phyloP scores from a whole-genome alignment of 192 early-diverging fungal species.

The Mortierella alpina region DNA sequence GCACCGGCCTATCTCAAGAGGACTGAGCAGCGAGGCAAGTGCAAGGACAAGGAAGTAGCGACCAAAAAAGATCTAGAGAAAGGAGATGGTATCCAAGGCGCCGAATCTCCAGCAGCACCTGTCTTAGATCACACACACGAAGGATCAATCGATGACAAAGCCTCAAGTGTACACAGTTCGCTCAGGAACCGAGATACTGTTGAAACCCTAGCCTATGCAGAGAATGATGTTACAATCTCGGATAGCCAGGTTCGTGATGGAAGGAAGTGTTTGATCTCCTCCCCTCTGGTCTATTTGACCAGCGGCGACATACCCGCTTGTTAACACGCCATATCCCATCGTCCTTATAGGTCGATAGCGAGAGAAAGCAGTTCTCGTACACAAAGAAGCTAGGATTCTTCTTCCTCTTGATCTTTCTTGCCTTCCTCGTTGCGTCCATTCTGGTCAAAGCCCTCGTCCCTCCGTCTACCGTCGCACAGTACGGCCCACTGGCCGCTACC shows the following conservation, averaged over 20 bases:
- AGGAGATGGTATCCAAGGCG: background rate
- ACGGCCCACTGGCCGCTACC: slow-evolving; percentile 53
- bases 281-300: no score
- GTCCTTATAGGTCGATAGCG: background rate
- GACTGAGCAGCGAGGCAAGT: background rate
- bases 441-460: slow-evolving; percentile 44
- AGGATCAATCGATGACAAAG: slow-evolving; percentile 1
- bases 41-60: background rate
- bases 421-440: slow-evolving; percentile 60
- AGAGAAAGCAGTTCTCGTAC: slow-evolving; percentile 29
- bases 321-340: background rate
- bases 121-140: background rate
- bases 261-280: no score
- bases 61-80: slow-evolving; percentile 17
- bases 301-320: no score
- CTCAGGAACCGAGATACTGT: slow-evolving; percentile 14
- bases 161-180: slow-evolving; percentile 1
- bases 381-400: slow-evolving; percentile 50
- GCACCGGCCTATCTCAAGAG: background rate
- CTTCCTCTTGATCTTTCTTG: slow-evolving; percentile 58
- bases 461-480: slow-evolving; percentile 18
- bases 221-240: background rate
- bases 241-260: background rate
- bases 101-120: background rate
- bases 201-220: no score